Base-by-base conservation (phyloP, 2,329 filamentous ascomycete genomes). In the Neodidymelliopsis sp. region DNA sequence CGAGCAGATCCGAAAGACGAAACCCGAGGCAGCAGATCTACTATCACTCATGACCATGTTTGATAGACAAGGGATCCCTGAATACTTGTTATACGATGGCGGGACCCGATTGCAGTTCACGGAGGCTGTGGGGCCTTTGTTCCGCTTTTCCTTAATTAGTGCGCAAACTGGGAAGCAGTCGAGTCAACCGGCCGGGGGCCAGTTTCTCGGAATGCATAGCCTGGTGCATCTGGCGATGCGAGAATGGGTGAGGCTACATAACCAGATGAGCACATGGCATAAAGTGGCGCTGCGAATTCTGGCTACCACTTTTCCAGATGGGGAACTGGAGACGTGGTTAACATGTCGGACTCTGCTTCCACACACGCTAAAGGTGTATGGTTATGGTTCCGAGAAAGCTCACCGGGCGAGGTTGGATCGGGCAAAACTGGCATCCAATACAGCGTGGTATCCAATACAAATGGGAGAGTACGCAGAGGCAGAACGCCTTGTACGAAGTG, bases 1-100 rank as follows among this genome's bases (percentile, higher is more conserved):
- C 39, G 47, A 68, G 53, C 61, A 73, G n/a, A 74, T 79, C 31
- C 69, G 62, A 12, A 49, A 54, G 4, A 45, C 22, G 16, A 40
- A 19, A 24, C 54, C 50, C 3, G 39, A 65, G 7, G 78, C 77
- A 6, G 66, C 76, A 4, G 59, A 76, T 13, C 59, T 79, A 9
- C 53, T 80, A 0, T 75, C 75, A 1, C 65, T 80, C 3, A 62
- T 62, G 56, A 53, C 51, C 23, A 36, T 59, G 22, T 59, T 61
- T 19, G 20, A 56, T 39, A 37, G 41, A n/a, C 45, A 57, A 12
- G 53, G 43, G 3, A 62, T 62, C n/a, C 54, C 59, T 3, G 54
- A 5, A 76, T 40, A 35, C 15, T 43, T 63, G 4, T 48, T 63
- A 3, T 38, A 42, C 16, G 37, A 52, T 6, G 36, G 19, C 13